Conservation (phyloP, 495 filamentous ascomycete species). For the Lophiotrema nucula region DNA sequence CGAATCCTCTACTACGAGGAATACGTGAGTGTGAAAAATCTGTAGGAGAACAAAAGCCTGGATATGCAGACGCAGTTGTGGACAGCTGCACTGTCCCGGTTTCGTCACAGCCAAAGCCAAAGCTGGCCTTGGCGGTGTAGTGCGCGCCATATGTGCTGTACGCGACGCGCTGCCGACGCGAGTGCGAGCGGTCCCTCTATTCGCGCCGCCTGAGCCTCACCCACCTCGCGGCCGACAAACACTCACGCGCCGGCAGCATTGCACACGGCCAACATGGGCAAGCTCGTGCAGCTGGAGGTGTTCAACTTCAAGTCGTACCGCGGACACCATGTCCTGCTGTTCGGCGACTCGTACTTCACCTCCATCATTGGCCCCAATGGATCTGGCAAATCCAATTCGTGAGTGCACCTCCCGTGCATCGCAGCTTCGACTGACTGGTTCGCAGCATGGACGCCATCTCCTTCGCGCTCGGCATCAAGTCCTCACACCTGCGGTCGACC, state of each 20-base stretch:
- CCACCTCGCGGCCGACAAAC: neutral
- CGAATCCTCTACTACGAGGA: too few species aligned
- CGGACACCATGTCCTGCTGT: conserved; percentile 85
- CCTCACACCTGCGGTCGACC: conserved; percentile 91
- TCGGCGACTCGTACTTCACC: conserved; percentile 98
- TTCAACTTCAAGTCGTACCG: conserved; percentile 99
- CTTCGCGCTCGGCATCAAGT: conserved; percentile 98
- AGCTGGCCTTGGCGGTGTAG: too few species aligned
- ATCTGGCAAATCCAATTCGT: conserved; percentile 99
- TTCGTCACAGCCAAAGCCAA: neutral
- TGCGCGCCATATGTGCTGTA: neutral
- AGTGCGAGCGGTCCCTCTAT: neutral
- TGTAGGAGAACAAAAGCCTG: too few species aligned
- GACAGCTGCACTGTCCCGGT: neutral
- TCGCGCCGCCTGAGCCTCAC: neutral
- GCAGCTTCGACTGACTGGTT: conserved; percentile 31
- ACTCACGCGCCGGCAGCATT: neutral
- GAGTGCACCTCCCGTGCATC: conserved; percentile 39
- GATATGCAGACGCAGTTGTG: neutral
- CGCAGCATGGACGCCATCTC: conserved; percentile 97
- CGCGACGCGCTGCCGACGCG: neutral
- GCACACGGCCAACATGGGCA: conserved; percentile 60
- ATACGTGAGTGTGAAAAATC: too few species aligned
- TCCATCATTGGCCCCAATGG: conserved; percentile 99
- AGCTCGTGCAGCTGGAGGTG: conserved; percentile 91